These are phyloP conservation scores for Yarrowia sp. DNA, from an alignment of 805 yeast genomes.

Conservation along the genomic window DNA sequence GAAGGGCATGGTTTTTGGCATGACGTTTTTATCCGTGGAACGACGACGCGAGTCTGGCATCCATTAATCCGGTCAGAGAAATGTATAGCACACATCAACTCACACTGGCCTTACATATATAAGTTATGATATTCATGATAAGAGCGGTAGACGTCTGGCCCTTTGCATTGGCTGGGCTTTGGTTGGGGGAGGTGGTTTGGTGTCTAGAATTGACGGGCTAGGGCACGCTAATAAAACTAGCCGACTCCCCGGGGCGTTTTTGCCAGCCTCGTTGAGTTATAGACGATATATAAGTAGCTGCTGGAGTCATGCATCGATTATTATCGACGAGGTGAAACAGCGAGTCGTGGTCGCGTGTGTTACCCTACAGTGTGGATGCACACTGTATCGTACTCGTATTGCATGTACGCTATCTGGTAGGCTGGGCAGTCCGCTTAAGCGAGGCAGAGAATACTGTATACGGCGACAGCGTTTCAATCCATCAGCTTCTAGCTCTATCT, in stretches of 20 bases:
- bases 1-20: constrained; percentile 20
- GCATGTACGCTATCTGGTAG: neutral
- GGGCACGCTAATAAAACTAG: neutral
- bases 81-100: neutral
- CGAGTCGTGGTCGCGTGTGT: neutral
- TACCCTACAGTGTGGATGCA: neutral
- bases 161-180: neutral
- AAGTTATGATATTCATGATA: constrained; percentile 21
- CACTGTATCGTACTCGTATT: neutral
- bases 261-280: neutral
- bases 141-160: neutral
- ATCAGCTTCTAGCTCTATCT: neutral
- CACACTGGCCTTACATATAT: constrained; percentile 2
- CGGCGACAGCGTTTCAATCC: neutral
- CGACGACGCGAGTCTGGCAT: neutral
- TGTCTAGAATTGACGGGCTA: neutral
- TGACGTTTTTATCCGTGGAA: constrained; percentile 1
- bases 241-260: too few species aligned
- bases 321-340: neutral
- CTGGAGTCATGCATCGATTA: too few species aligned
- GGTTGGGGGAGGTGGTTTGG: neutral
- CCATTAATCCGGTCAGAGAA: neutral
- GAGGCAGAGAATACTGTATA: neutral
- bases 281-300: neutral
- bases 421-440: neutral